These are phyloP conservation scores for Myriosclerotinia curreyana DNA, from an alignment of 2,329 filamentous ascomycete species.

Conservation along the genomic window DNA sequence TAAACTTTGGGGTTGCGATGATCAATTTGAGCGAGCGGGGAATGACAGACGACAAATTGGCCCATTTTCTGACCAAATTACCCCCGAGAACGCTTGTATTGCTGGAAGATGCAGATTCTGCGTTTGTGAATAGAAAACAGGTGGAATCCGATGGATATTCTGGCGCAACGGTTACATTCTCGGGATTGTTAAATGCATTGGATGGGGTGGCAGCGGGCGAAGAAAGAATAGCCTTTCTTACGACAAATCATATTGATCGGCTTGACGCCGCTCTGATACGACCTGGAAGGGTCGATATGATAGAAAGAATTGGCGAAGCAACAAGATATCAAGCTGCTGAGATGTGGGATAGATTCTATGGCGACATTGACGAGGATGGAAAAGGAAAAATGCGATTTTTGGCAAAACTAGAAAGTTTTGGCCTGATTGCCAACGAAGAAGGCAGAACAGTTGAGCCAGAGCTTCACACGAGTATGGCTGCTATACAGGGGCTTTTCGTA, in stretches of 20 bases:
- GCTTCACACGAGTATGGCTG: slow-evolving; percentile 73
- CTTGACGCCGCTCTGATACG: slow-evolving; percentile 82
- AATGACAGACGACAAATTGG: slow-evolving; percentile 58
- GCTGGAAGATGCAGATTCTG: slow-evolving; percentile 55
- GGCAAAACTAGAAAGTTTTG: slow-evolving; percentile 62
- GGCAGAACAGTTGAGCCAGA: slow-evolving; percentile 26
- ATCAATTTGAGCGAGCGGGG: slow-evolving; percentile 49
- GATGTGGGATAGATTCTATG: slow-evolving; percentile 96
- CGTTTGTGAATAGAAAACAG: slow-evolving; percentile 55
- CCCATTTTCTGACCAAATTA: slow-evolving; percentile 49
- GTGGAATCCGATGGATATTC: slow-evolving; percentile 44
- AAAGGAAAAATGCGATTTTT: slow-evolving; percentile 67
- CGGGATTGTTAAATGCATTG: slow-evolving; percentile 77
- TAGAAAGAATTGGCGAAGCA: slow-evolving; percentile 82
- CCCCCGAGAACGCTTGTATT: slow-evolving; percentile 54
- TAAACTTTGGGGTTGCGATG: slow-evolving; percentile 53
- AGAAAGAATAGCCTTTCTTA: slow-evolving; percentile 90
- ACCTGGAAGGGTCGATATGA: slow-evolving; percentile 92
- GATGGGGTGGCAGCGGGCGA: slow-evolving; percentile 95
- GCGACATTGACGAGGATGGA: slow-evolving; percentile 68
- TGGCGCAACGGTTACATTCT: slow-evolving; percentile 64
- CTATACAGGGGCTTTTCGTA: slow-evolving; percentile 89
- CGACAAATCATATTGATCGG: slow-evolving; percentile 90
- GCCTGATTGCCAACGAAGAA: slow-evolving; percentile 58
- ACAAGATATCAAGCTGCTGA: slow-evolving; percentile 77